These are phyloP conservation scores for Candida sanyaensis DNA, from an alignment of 1,139 yeast genomes.

Conservation along the genomic window DNA sequence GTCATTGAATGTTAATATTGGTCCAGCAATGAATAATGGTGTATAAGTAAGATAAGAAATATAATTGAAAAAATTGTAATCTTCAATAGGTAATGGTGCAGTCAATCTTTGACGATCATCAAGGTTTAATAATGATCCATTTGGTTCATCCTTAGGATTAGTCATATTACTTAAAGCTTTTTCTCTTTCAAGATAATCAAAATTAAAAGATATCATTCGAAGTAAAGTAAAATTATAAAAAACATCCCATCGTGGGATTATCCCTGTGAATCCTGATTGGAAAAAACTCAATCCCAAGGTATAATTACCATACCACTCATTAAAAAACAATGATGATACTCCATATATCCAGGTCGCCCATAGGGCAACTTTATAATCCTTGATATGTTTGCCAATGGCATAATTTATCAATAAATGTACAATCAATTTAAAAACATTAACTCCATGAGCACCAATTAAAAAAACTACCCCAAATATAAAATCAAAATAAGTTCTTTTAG, in stretches of 20 bases:
- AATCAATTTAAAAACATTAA: slow-evolving; percentile 62
- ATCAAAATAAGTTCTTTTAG: slow-evolving; percentile 61
- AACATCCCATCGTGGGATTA: slow-evolving; percentile 92
- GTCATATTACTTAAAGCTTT: slow-evolving; percentile 16
- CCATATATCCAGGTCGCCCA: slow-evolving; percentile 75
- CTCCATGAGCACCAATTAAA: slow-evolving; percentile 78
- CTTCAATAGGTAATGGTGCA: slow-evolving; percentile 60
- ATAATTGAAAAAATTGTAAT: slow-evolving; percentile 65
- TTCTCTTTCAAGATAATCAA: slow-evolving; percentile 66
- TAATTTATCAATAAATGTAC: slow-evolving; percentile 59
- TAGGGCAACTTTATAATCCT: slow-evolving; percentile 30
- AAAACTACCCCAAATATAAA: slow-evolving; percentile 69
- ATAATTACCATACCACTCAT: slow-evolving; percentile 63
- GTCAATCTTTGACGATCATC: slow-evolving; percentile 70
- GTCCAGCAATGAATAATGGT: slow-evolving; percentile 94
- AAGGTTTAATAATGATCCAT: slow-evolving; percentile 21
- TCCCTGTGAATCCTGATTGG: slow-evolving; percentile 66
- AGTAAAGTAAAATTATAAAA: slow-evolving; percentile 87
- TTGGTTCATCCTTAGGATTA: slow-evolving; percentile 14
- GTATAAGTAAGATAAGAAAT: slow-evolving; percentile 79
- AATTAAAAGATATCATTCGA: slow-evolving; percentile 78
- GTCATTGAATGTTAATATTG: slow-evolving; percentile 90
- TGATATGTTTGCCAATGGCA: slow-evolving; percentile 48
- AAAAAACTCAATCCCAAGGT: slow-evolving; percentile 54
- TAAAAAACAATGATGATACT: slow-evolving; percentile 69